A percentile compares a stretch with the other conserved stretches of the same genome.
phyloP scores from a whole-genome alignment of 371 early-diverging fungal genomes.

The Mortierella sp. region DNA sequence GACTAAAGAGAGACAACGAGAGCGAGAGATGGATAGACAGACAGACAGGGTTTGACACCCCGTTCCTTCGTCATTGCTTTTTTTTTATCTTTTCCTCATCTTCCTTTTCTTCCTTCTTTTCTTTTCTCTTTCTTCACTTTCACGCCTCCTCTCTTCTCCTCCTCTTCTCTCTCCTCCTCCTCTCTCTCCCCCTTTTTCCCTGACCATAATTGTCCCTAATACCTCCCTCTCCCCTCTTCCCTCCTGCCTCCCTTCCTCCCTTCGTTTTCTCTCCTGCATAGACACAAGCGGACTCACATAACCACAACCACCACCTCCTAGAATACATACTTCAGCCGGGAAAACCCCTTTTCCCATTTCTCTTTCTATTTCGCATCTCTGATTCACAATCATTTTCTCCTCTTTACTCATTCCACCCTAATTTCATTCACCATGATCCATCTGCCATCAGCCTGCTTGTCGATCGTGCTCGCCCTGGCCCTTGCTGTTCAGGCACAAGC shows the following conservation, averaged over 20 bases:
- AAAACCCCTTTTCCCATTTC: not conserved
- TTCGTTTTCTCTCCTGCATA: not conserved
- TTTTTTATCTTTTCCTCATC: not conserved
- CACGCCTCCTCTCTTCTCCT: not conserved
- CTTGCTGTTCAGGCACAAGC: conserved; percentile 16
- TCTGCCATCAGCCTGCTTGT: conserved; percentile 7
- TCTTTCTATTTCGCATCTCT: not conserved
- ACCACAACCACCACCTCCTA: not conserved
- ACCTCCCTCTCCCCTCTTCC: not conserved
- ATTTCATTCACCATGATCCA: not conserved
- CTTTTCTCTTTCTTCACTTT: not conserved
- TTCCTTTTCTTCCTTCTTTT: not conserved
- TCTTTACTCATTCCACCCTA: not conserved
- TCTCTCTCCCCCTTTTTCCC: not conserved
- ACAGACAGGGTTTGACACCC: conserved; percentile 4
- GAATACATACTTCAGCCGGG: not conserved
- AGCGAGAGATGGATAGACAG: not conserved
- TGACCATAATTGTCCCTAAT: not conserved
- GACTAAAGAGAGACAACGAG: not conserved
- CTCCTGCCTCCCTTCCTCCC: not conserved
- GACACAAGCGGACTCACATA: not conserved
- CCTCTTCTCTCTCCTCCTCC: not conserved
- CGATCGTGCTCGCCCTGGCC: conserved; percentile 12
- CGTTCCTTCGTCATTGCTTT: not conserved
- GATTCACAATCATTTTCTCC: not conserved